These are phyloP conservation scores for Pseudogymnoascus verrucosus DNA, from an alignment of 2,329 filamentous ascomycete species.

Conservation along the genomic window DNA sequence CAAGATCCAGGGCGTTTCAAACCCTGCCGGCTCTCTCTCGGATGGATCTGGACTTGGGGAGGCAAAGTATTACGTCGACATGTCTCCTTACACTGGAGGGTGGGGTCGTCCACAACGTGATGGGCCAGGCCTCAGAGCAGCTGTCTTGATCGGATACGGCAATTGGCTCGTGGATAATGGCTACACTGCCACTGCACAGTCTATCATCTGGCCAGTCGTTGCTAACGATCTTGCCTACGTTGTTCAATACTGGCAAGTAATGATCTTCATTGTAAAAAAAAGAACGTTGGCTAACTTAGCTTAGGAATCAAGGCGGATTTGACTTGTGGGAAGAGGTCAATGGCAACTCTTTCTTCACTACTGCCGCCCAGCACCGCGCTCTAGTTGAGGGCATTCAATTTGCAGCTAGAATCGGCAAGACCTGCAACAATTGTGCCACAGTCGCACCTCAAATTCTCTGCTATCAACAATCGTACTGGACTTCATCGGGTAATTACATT, in stretches of 20 bases:
- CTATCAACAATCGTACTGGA: constrained; percentile 69
- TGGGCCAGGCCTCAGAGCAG: constrained; percentile 69
- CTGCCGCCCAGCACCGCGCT: constrained; percentile 60
- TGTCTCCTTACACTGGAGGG: constrained; percentile 50
- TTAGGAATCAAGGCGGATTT: constrained; percentile 45
- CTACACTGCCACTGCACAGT: constrained; percentile 32
- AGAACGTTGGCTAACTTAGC: not conserved
- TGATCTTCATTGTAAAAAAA: not conserved
- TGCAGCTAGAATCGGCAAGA: constrained; percentile 52
- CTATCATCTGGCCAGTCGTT: constrained; percentile 64
- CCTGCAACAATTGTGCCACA: constrained; percentile 51
- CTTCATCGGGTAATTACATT: constrained; percentile 45
- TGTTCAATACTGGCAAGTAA: constrained; percentile 53
- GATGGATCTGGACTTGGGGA: constrained; percentile 52
- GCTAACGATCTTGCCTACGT: constrained; percentile 70
- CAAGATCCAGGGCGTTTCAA: constrained; percentile 46
- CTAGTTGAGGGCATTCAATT: constrained; percentile 59
- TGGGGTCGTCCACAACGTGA: constrained; percentile 79
- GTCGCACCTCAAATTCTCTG: constrained; percentile 61
- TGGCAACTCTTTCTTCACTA: constrained; percentile 73
- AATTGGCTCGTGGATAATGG: constrained; percentile 64
- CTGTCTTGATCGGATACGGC: constrained; percentile 62
- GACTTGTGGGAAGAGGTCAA: constrained; percentile 80
- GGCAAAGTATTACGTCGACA: constrained; percentile 63
- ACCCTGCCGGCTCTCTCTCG: constrained; percentile 39